Evolutionary conservation across 1,284 basidiomycete genomes (phyloP).

Genomic region (Pisolithus thermaeus): DNA sequence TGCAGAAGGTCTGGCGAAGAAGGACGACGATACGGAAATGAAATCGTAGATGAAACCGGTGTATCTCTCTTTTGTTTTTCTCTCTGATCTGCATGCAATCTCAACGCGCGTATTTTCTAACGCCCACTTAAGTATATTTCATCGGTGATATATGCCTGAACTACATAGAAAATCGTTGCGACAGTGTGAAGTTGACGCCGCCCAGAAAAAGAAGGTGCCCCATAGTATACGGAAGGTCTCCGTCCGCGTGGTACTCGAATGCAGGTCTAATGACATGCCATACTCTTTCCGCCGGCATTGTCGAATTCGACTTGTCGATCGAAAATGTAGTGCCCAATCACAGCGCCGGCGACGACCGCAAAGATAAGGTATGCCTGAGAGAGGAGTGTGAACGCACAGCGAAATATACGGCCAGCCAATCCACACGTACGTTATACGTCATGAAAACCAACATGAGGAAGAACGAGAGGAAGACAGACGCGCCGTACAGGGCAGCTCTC

Average conservation of each 20-base stretch:
- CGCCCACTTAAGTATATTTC: too few species aligned
- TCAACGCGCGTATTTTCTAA: too few species aligned
- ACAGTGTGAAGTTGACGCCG: too few species aligned
- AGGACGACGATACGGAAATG: constrained; percentile 76
- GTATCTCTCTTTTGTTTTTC: constrained; percentile 4
- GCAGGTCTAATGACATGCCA: constrained; percentile 44
- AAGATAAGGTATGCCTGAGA: constrained; percentile 71
- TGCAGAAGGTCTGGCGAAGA: constrained; percentile 83
- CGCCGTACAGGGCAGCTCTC: constrained; percentile 61
- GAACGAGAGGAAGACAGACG: constrained; percentile 67
- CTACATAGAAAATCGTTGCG: neutral
- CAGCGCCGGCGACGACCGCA: constrained; percentile 67
- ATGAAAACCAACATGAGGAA: constrained; percentile 87
- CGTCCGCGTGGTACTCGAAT: neutral
- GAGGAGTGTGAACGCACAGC: neutral
- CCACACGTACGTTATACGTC: constrained; percentile 70
- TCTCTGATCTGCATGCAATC: too few species aligned
- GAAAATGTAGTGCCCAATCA: constrained; percentile 69
- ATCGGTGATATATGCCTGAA: neutral
- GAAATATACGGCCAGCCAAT: neutral
- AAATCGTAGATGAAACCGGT: constrained; percentile 31
- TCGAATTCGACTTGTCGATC: constrained; percentile 54
- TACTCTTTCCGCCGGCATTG: constrained; percentile 47
- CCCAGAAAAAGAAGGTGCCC: too few species aligned
- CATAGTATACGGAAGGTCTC: too few species aligned